Evolutionary conservation across 768 basidiomycete genomes (phyloP).

Genomic region (Amanita exitialis): DNA sequence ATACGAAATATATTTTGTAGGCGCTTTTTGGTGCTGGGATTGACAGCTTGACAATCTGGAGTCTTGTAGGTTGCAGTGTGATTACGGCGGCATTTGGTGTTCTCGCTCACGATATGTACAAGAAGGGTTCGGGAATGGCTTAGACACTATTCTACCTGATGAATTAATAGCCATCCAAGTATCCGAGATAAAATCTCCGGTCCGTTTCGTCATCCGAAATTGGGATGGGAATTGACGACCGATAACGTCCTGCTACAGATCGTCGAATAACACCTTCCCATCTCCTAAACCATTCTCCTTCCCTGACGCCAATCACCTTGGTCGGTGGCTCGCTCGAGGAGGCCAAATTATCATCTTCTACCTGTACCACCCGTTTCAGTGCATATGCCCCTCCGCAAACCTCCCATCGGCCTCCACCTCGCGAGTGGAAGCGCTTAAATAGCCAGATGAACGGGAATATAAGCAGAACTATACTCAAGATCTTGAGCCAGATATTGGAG

Average conservation of each 20-base stretch:
- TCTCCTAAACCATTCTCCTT: conserved; percentile 70
- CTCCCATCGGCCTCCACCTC: conserved; percentile 67
- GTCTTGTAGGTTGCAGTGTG: conserved; percentile 64
- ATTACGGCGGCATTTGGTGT: conserved; percentile 82
- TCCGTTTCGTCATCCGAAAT: neutral
- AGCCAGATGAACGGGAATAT: conserved; percentile 80
- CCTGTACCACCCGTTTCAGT: conserved; percentile 41
- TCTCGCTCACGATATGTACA: conserved; percentile 62
- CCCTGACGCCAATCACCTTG: conserved; percentile 46
- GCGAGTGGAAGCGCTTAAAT: conserved; percentile 55
- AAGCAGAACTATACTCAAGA: conserved; percentile 56
- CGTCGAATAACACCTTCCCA: conserved; percentile 66
- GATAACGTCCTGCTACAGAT: conserved; percentile 39
- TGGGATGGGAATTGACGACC: conserved; percentile 22
- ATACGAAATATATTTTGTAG: conserved; percentile 13
- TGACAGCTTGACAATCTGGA: conserved; percentile 57
- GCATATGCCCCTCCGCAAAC: conserved; percentile 71
- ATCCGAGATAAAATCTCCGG: neutral
- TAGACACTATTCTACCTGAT: neutral
- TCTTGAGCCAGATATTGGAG: conserved; percentile 61
- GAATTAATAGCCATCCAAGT: conserved; percentile 3
- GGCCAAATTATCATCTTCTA: conserved; percentile 12
- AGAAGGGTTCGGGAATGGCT: conserved; percentile 13
- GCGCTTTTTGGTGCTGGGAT: conserved; percentile 52
- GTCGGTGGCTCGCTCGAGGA: conserved; percentile 9